phyloP scores from a whole-genome alignment of 371 early-diverging fungal species.

The Rhizopus sp. region DNA sequence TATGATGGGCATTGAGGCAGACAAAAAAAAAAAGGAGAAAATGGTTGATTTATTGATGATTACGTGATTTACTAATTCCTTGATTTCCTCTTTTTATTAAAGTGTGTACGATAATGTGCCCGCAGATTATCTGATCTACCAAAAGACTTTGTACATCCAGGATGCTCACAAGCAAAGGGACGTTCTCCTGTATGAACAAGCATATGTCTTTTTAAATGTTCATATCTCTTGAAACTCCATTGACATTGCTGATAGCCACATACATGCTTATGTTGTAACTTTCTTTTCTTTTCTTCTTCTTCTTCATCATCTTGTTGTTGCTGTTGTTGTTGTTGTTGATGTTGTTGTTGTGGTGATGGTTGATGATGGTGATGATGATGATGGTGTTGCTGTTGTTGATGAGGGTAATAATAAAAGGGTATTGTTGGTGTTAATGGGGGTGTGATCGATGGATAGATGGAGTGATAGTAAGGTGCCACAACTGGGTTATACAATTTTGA shows the following conservation, averaged over 20 bases:
- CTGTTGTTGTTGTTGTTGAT: no score
- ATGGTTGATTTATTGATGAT: not conserved
- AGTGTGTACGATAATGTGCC: conserved; percentile 56
- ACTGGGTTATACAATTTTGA: conserved; percentile 3
- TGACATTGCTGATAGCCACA: conserved; percentile 55
- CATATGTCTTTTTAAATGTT: conserved; percentile 82
- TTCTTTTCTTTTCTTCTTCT: not conserved
- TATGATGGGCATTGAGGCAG: no score
- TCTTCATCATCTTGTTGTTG: not conserved
- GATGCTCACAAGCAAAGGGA: conserved; percentile 63
- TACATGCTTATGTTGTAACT: conserved; percentile 43
- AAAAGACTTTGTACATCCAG: conserved; percentile 67
- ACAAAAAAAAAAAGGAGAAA: no score
- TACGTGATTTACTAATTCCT: not conserved
- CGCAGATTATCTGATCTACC: conserved; percentile 73
- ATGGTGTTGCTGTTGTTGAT: not conserved
- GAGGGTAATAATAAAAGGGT: conserved; percentile 1
- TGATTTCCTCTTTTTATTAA: conserved; percentile 24
- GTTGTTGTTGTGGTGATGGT: not conserved
- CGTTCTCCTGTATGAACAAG: conserved; percentile 63
- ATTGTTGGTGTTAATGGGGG: conserved; percentile 1
- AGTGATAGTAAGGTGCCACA: conserved; percentile 5
- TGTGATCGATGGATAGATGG: not conserved
- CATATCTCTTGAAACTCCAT: conserved; percentile 76
- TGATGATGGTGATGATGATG: conserved; percentile 1